Base-by-base conservation (phyloP, 768 basidiomycete species). In the Pluteus cervinus region DNA sequence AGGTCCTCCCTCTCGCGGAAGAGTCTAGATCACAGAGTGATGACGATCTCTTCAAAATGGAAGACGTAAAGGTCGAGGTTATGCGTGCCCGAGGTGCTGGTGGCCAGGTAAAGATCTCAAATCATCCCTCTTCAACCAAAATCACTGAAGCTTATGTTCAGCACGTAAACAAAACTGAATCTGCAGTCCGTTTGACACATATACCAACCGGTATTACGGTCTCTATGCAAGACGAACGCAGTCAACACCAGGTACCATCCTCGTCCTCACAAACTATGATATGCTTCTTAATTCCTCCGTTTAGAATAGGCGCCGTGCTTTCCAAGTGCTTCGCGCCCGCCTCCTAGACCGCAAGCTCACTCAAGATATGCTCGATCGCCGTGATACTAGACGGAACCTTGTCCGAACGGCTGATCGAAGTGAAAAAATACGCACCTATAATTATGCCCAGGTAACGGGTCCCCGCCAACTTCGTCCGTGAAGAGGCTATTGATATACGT, bases 81-180 rank as follows among this genome's bases (percentile, higher is more conserved):
- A 96, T 97, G 92, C 81, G 96, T 17, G 76, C 96, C 0, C 69
- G 90, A n/a, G 96, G 96, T 17, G 94, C 96, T 5, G 96, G 96
- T 30, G 94, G 96, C 11, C 93, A 96, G 71, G 89, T 89, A 43
- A 37, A 66, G 49, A 7, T 15, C 22, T 29, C 15, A 22, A 15
- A n/a, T n/a, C n/a, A n/a, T n/a, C n/a, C n/a, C n/a, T n/a, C n/a
- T n/a, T n/a, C n/a, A n/a, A n/a, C n/a, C n/a, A n/a, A n/a, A n/a
- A n/a, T n/a, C n/a, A n/a, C n/a, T n/a, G n/a, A n/a, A 24, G 24
- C 31, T 14, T 24, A 30, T 5, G 26, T 21, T 4, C 42, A 97
- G 85, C 94, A 98, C 61, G 96, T 98, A 51, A 99, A 99, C 64
- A 89, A 85, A 71, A 98, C 96, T 0, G 96, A 99, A 61, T 97